These are phyloP conservation scores for Pochonia chlamydosporia DNA, from an alignment of 2,329 filamentous ascomycete species.

Conservation along the genomic window DNA sequence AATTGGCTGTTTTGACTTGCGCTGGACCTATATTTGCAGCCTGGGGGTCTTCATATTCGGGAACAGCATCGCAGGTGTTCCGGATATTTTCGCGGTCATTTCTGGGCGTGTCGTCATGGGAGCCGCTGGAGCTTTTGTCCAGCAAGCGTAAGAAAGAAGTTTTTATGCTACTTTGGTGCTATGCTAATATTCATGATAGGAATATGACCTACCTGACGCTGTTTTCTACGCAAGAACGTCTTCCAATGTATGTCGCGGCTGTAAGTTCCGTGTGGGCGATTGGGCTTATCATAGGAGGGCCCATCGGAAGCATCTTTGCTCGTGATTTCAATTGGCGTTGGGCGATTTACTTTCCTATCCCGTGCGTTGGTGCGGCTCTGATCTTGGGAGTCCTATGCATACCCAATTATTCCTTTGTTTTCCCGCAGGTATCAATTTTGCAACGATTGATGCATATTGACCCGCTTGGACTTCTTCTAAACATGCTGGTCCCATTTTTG, in stretches of 20 bases:
- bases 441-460: background rate
- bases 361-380: slow-evolving; percentile 28
- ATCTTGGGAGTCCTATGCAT: slow-evolving; percentile 37
- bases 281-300: slow-evolving; percentile 15
- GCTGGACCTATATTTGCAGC: slow-evolving; percentile 3
- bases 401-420: slow-evolving; percentile 46
- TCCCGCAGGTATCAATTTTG: slow-evolving; percentile 23
- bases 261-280: too few species aligned
- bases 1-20: slow-evolving; percentile 25
- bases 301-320: slow-evolving; percentile 26
- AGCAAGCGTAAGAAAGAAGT: too few species aligned
- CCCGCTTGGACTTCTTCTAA: background rate
- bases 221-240: too few species aligned
- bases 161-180: too few species aligned
- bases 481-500: background rate
- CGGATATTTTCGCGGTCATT: background rate
- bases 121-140: too few species aligned
- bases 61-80: background rate
- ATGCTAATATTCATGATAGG: slow-evolving; percentile 16
- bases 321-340: slow-evolving; percentile 35
- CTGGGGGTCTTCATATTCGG: background rate
- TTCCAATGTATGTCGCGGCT: too few species aligned
- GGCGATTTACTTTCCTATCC: slow-evolving; percentile 48
- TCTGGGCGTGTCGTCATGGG: slow-evolving; percentile 20
- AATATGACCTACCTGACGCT: slow-evolving; percentile 19